Percentiles rank a stretch among this genome's conserved stretches.
These are phyloP conservation scores for Fusarium begoniae DNA, from an alignment of 2,329 filamentous ascomycete genomes.

Conservation along the genomic window DNA sequence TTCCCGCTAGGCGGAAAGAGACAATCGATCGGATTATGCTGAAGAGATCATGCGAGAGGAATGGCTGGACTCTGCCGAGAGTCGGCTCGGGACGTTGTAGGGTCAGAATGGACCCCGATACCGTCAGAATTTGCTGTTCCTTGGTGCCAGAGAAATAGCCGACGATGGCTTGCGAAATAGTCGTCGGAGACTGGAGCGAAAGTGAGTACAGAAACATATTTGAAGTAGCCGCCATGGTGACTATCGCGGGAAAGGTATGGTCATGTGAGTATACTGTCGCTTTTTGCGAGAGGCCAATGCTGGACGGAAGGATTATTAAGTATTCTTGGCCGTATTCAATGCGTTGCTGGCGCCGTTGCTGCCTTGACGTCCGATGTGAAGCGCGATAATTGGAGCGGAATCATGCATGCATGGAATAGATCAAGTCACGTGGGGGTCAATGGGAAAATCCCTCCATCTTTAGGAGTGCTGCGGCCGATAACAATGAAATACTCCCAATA, in stretches of 20 bases:
- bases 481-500: too few relatives aligned
- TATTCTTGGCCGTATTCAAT: neutral
- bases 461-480: neutral
- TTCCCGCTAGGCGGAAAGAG: conserved; percentile 90
- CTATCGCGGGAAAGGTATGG: accelerated
- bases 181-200: conserved; percentile 91
- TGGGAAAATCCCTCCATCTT: neutral
- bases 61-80: conserved; percentile 83
- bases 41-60: conserved; percentile 93
- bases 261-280: accelerated
- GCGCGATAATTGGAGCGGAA: neutral
- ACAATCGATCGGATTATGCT: conserved; percentile 91
- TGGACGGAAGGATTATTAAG: neutral
- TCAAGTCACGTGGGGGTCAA: neutral
- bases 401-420: neutral
- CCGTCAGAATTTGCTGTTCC: conserved; percentile 96
- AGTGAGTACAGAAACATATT: conserved; percentile 99
- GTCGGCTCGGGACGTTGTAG: conserved; percentile 86
- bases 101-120: conserved; percentile 87
- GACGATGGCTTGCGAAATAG: conserved; percentile 87
- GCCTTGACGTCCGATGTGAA: neutral
- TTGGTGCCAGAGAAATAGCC: conserved; percentile 96
- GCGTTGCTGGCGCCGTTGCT: neutral
- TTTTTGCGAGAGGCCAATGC: too few relatives aligned
- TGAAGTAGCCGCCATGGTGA: conserved; percentile 89